Base-by-base conservation (phyloP, 176 grass and related monocot genomes). In the Bromus sterilis region DNA sequence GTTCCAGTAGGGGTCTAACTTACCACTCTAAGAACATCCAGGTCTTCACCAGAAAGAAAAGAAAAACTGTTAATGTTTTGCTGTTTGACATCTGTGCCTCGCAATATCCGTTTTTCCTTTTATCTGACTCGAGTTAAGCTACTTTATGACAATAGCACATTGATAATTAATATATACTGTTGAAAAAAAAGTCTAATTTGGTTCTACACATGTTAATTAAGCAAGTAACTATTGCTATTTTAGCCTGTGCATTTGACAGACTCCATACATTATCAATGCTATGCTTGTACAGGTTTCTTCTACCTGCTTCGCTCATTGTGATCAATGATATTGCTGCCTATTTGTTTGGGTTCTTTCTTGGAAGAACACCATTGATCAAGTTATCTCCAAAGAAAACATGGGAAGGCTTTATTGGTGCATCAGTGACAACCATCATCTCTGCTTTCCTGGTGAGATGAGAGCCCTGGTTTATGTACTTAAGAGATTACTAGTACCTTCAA, bases 371-470 rank as follows among this genome's bases (percentile, higher is more conserved):
- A 43, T 84, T 99, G 84, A 99, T 99, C 73, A 99, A 99, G 87
- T 79, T 99, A 49, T 99, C 97, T n/a, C 97, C 97, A 69, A 99
- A 99, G 83, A 99, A 99, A 84, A 96, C 97, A 32, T 99, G 97
- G 97, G 97, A 99, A 69, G 97, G 97, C 83, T 99, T 99, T 88
- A 96, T 99, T 86, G 97, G 97, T 56, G 97, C 97, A 48, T 99
- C 93, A 34, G 87, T 99, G 74, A 96, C 97, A 77, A 96, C 93
- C 70, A 90, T 99, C 79, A 84, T 99, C 55, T 93, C 91, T 83
- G 97, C 97, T 24, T 99, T 99, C 83, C 68, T 96, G 91, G 97
- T 99, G 64, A 95, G 81, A 86, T 80, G 31, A 69, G 61, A 64
- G 11, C 56, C 9, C 6, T 77, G 65, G 25, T 72, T 71, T 87